Base-by-base conservation (phyloP, 139 green algal species). In the Edaphochlamys debaryana region DNA sequence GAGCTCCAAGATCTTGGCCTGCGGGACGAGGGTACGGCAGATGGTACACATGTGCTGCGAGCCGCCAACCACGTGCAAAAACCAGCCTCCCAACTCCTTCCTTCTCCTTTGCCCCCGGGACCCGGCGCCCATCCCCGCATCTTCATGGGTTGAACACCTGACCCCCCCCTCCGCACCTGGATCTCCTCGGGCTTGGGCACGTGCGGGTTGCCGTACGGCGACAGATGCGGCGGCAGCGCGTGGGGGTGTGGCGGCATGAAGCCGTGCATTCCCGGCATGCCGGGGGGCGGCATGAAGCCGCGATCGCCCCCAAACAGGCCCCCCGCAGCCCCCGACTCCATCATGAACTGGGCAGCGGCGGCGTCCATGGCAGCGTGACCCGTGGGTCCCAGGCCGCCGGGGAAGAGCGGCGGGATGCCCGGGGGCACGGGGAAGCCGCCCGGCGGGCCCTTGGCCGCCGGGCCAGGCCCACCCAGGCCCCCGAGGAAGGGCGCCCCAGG, bases 1-100 rank as follows among this genome's bases (percentile, higher is more conserved):
- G 60, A 81, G 60, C 37, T 81, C 75, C 75, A 81, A 30, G 41
- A 81, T 71, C 60, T 72, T 72, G 60, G 75, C 75, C 60, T 81
- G 75, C 34, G n/a, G n/a, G n/a, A n/a, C n/a, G n/a, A n/a, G n/a
- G n/a, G n/a, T n/a, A n/a, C n/a, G n/a, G n/a, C n/a, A n/a, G n/a
- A n/a, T n/a, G n/a, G n/a, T n/a, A n/a, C n/a, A n/a, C n/a, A n/a
- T n/a, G n/a, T n/a, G n/a, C n/a, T n/a, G n/a, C n/a, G n/a, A n/a
- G n/a, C n/a, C n/a, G n/a, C n/a, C n/a, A n/a, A n/a, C n/a, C n/a
- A n/a, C n/a, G n/a, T n/a, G n/a, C n/a, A n/a, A n/a, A n/a, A n/a
- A n/a, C n/a, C n/a, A n/a, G n/a, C n/a, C n/a, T n/a, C n/a, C n/a
- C n/a, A n/a, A n/a, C n/a, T n/a, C n/a, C n/a, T n/a, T n/a, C n/a